Conservation (phyloP, 179 eudicot genomes). For the Monotropa hypopitys region DNA sequence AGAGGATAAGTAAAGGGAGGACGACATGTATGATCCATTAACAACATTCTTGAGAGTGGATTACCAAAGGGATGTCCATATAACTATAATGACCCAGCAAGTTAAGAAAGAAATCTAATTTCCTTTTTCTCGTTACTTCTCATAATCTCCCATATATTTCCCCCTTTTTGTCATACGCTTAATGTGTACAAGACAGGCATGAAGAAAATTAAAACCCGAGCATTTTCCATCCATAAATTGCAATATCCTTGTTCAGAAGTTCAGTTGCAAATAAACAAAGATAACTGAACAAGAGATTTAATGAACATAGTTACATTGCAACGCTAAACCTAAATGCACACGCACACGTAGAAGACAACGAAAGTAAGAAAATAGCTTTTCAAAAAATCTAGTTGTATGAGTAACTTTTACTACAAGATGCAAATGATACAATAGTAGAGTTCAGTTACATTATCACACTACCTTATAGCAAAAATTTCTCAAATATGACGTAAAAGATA, state of each 20-base stretch:
- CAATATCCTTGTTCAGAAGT: neutral
- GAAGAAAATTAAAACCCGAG: neutral
- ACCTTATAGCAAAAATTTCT: no score
- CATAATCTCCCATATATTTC: neutral
- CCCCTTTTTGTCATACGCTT: no score
- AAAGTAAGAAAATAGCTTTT: neutral
- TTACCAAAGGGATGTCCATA: neutral
- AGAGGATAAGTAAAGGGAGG: no score
- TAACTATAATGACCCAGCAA: neutral
- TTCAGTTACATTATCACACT: neutral
- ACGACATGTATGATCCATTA: neutral
- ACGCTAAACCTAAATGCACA: neutral
- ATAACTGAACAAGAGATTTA: neutral
- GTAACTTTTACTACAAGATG: neutral
- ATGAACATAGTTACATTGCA: neutral
- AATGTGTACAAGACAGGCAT: no score
- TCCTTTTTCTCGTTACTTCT: neutral
- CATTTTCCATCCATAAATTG: neutral
- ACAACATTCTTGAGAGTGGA: neutral
- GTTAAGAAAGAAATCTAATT: neutral
- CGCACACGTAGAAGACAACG: neutral
- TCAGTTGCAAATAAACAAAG: neutral
- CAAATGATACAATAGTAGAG: neutral
- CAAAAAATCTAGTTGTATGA: neutral
- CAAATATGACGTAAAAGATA: neutral